Conservation (phyloP, 345 rosid genomes). For the Garcia nutans region DNA sequence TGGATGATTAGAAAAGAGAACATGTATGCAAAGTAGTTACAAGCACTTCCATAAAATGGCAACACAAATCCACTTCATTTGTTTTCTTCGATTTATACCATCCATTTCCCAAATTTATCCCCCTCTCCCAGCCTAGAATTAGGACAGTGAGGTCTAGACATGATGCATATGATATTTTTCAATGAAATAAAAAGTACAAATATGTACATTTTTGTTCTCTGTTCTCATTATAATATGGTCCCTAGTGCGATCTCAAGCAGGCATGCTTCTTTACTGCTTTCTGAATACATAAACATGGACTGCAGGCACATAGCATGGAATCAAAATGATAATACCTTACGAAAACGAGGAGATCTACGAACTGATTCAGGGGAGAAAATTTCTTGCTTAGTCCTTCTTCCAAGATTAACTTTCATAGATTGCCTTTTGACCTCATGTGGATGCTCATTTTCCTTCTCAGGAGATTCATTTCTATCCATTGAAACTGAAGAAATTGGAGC, state of each 20-base stretch:
- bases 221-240: background rate
- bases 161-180: background rate
- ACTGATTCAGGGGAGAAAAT: constrained; percentile 50
- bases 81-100: background rate
- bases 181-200: background rate
- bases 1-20: background rate
- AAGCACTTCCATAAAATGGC: background rate
- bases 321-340: constrained; percentile 38
- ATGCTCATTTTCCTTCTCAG: constrained; percentile 40
- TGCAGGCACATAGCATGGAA: background rate
- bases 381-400: constrained; percentile 34
- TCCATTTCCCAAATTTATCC: background rate
- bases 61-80: background rate
- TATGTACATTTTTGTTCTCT: background rate
- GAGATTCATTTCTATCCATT: constrained; percentile 53
- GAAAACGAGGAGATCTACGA: constrained; percentile 58
- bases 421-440: constrained; percentile 16
- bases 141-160: no score
- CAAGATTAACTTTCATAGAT: constrained; percentile 33
- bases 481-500: constrained; percentile 64
- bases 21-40: background rate
- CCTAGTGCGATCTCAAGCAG: background rate
- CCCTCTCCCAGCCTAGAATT: background rate
- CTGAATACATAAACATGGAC: background rate
- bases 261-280: background rate